Base-by-base conservation (phyloP, 805 yeast species). In the Pichia sporocuriosa region DNA sequence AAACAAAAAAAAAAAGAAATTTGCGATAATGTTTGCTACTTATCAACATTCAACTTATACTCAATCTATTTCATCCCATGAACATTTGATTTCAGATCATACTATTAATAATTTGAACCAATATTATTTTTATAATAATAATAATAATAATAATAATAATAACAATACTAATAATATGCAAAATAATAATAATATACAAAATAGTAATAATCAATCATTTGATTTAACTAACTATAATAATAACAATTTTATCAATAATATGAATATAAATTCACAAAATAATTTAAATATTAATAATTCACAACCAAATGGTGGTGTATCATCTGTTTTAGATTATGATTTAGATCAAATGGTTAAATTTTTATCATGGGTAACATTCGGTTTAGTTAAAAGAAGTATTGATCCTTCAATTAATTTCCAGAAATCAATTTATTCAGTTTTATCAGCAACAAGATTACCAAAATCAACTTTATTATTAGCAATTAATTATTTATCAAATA, bases 361-460 rank as follows among this genome's bases (percentile, higher is more conserved):
- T 54, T 68, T 87, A 37, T 71, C 87, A 38, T 77, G 88, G 70
- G 75, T 86, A 60, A 70, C 84, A 12, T 81, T 72, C 51, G 81
- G 86, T 24, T 69, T 83, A 56, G 70, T 82, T 56, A 77, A 75
- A 50, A 78, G 78, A 54, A 53, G 66, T 49, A 67, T 63, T 44
- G 53, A 53, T 43, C 65, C 80, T n/a, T 49, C 73, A 19, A 59
- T 59, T 32, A 68, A 73, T 32, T 81, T 84, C 60, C 76, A 72
- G 52, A 66, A 68, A 45, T 77, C 77, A 49, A 67, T 86, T 16
- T 70, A 72, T 42, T 74, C 81, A 31, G 89, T 90, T 2, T 67
- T 90, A 46, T 72, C 80, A 43, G 94, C 96, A 11, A 93, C 97
- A 4, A 77, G 97, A 51, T 68, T 90, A 52, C 95, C 97, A 24